Evolutionary conservation across 495 filamentous ascomycete species (phyloP).

Genomic region (Bacidia rubella): DNA sequence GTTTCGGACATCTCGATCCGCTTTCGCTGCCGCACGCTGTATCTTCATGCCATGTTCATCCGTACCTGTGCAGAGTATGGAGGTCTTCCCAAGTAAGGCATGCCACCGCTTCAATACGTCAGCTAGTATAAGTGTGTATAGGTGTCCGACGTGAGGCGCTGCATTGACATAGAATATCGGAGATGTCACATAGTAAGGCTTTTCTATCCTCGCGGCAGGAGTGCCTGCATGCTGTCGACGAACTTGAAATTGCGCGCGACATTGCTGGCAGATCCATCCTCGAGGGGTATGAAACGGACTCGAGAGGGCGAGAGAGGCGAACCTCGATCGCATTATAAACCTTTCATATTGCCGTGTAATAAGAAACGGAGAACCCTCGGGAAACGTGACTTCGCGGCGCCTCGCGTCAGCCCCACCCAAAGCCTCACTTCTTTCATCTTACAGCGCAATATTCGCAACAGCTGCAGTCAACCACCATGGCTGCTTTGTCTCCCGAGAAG

Average conservation of each 20-base stretch:
- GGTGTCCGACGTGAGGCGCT: conserved; percentile 90
- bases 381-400: conserved; percentile 3
- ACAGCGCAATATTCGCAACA: background rate
- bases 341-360: background rate
- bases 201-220: conserved; percentile 27
- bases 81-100: conserved; percentile 52
- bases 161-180: conserved; percentile 98
- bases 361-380: background rate
- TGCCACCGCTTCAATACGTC: conserved; percentile 93
- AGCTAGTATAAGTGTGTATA: conserved; percentile 82
- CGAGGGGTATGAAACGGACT: background rate
- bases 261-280: conserved; percentile 11
- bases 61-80: conserved; percentile 79
- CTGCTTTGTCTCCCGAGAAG: conserved; percentile 27
- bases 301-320: background rate
- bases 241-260: background rate
- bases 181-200: conserved; percentile 92
- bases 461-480: conserved; percentile 22
- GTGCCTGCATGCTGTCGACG: conserved; percentile 6
- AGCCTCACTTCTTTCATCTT: background rate
- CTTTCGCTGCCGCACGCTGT: conserved; percentile 63
- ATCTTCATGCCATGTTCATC: conserved; percentile 97
- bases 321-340: conserved; percentile 6
- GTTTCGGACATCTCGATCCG: conserved; percentile 45
- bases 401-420: background rate